Evolutionary conservation across 1,284 basidiomycete species (phyloP).

Genomic region (Kalmanozyma brasiliensis): DNA sequence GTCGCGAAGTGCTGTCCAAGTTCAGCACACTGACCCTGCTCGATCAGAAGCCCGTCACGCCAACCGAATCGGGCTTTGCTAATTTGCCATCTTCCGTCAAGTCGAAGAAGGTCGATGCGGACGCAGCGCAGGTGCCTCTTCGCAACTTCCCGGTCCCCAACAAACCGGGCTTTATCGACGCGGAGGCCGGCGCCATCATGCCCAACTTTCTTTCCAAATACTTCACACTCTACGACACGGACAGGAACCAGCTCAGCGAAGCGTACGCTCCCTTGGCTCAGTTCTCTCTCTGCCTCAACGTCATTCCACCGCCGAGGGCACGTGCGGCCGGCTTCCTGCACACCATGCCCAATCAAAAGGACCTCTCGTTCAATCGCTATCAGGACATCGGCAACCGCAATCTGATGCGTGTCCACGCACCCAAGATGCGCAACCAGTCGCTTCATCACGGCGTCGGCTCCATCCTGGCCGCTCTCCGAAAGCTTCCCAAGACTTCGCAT

Average conservation of each 20-base stretch:
- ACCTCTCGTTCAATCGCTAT: slow-evolving; percentile 81
- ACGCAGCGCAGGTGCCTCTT: slow-evolving; percentile 57
- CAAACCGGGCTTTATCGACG: slow-evolving; percentile 79
- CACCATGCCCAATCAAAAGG: slow-evolving; percentile 80
- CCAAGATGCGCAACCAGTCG: slow-evolving; percentile 44
- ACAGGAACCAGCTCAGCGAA: slow-evolving; percentile 76
- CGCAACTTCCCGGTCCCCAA: slow-evolving; percentile 77
- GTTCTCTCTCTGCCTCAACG: slow-evolving; percentile 87
- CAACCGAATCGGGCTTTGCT: slow-evolving; percentile 75
- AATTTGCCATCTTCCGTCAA: slow-evolving; percentile 74
- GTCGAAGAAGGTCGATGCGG: slow-evolving; percentile 48
- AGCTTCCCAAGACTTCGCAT: slow-evolving; percentile 83
- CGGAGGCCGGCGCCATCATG: slow-evolving; percentile 74
- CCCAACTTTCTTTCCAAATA: slow-evolving; percentile 80
- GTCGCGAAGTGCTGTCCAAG: slow-evolving; percentile 48
- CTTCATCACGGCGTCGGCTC: slow-evolving; percentile 77
- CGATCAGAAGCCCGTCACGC: slow-evolving; percentile 77
- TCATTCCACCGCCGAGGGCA: slow-evolving; percentile 79
- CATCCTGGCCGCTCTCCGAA: slow-evolving; percentile 74
- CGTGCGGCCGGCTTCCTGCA: slow-evolving; percentile 64
- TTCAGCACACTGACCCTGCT: slow-evolving; percentile 52
- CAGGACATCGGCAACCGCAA: slow-evolving; percentile 64
- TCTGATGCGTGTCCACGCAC: slow-evolving; percentile 57
- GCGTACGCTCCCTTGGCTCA: slow-evolving; percentile 86
- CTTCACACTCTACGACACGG: slow-evolving; percentile 83